Evolutionary conservation across 1,284 basidiomycete species (phyloP).

Genomic region (Testicularia cyperi): DNA sequence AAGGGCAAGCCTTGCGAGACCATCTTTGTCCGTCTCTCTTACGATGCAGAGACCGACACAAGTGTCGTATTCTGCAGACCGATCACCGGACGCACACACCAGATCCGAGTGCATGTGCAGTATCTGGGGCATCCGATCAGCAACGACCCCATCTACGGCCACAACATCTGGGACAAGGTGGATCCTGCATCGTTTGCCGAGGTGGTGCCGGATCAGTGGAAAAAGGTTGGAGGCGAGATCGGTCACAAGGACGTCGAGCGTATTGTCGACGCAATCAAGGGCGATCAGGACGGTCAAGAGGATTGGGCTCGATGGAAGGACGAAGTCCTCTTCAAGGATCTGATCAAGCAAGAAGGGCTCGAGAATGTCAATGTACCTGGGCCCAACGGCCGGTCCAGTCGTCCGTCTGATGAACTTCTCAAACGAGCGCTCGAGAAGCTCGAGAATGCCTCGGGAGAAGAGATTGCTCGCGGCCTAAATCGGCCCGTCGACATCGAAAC

Average conservation of each 20-base stretch:
- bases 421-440: slow-evolving; percentile 23
- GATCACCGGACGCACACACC: slow-evolving; percentile 72
- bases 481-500: slow-evolving; percentile 35
- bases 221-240: slow-evolving; percentile 50
- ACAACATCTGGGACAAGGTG: slow-evolving; percentile 53
- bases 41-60: slow-evolving; percentile 78
- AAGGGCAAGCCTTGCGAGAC: slow-evolving; percentile 71
- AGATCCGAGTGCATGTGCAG: slow-evolving; percentile 93
- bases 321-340: slow-evolving; percentile 52
- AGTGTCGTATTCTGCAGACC: slow-evolving; percentile 79
- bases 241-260: slow-evolving; percentile 50
- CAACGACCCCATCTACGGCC: slow-evolving; percentile 62
- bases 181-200: slow-evolving; percentile 39
- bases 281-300: slow-evolving; percentile 53
- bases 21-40: slow-evolving; percentile 80
- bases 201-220: slow-evolving; percentile 49
- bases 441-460: slow-evolving; percentile 16
- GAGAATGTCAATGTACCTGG: slow-evolving; percentile 50
- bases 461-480: slow-evolving; percentile 26
- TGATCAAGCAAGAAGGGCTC: slow-evolving; percentile 46
- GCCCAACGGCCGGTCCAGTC: slow-evolving; percentile 44
- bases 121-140: slow-evolving; percentile 90
- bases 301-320: slow-evolving; percentile 59
- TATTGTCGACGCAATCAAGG: slow-evolving; percentile 56
- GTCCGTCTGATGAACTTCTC: slow-evolving; percentile 30